Conservation (phyloP, 2,329 filamentous ascomycete genomes). For the Epichloe brachyelytri region DNA sequence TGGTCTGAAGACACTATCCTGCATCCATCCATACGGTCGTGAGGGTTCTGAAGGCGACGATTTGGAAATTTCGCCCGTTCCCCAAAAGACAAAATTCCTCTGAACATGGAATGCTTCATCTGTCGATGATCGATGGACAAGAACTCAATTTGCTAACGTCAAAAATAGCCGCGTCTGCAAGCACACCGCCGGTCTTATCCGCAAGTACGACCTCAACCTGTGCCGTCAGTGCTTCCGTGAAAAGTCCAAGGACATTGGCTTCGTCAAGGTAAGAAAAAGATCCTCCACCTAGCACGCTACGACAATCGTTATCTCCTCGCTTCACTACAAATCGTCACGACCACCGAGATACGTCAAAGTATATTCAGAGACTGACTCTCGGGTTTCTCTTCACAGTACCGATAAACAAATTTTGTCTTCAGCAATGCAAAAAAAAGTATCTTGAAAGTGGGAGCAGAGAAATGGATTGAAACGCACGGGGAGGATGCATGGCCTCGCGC, state of each 20-base stretch:
- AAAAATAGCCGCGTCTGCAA: conserved; percentile 55
- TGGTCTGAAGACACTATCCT: background rate
- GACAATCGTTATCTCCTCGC: background rate
- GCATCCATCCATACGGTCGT: background rate
- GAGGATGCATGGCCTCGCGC: conserved; percentile 14
- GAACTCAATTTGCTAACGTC: background rate
- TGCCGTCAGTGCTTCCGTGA: conserved; percentile 71
- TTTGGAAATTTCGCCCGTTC: background rate
- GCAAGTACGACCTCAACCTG: conserved; percentile 96
- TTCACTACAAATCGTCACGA: too few relatives aligned
- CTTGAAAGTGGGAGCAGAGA: background rate
- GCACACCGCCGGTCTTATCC: conserved; percentile 97
- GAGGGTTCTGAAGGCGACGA: background rate
- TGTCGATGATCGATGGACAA: background rate
- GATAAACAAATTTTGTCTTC: conserved; percentile 17
- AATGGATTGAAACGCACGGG: conserved; percentile 4
- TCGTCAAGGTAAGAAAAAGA: conserved; percentile 47
- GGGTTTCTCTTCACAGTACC: background rate
- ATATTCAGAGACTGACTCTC: too few relatives aligned
- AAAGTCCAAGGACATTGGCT: conserved; percentile 60
- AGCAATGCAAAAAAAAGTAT: conserved; percentile 7
- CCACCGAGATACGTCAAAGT: too few relatives aligned
- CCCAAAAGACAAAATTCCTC: background rate
- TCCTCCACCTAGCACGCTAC: background rate
- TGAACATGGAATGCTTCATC: background rate